phyloP scores from a whole-genome alignment of 2,329 filamentous ascomycete genomes.

The Huntiella moniliformis region DNA sequence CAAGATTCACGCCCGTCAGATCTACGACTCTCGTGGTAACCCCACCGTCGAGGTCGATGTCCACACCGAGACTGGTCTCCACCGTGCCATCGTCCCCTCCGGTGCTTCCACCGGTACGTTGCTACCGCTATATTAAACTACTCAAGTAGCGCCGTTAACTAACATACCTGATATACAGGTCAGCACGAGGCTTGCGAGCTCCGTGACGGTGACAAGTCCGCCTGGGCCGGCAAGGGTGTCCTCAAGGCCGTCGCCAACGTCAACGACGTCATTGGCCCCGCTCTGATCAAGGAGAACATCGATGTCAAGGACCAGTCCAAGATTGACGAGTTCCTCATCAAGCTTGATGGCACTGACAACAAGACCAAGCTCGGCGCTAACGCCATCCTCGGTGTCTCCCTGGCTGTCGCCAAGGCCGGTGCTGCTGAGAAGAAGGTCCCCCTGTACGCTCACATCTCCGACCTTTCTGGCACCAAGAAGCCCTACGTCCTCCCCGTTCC shows the following conservation, averaged over 20 bases:
- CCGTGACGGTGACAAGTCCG: slow-evolving; percentile 72
- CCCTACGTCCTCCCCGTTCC: slow-evolving; percentile 77
- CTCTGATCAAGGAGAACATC: slow-evolving; percentile 62
- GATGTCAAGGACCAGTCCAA: slow-evolving; percentile 76
- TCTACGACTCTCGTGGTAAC: slow-evolving; percentile 98
- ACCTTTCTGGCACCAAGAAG: slow-evolving; percentile 79
- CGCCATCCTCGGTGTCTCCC: slow-evolving; percentile 67
- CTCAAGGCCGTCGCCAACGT: slow-evolving; percentile 73
- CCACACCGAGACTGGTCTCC: slow-evolving; percentile 78
- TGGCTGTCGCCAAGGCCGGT: slow-evolving; percentile 75
- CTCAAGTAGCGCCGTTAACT: slow-evolving; percentile 12
- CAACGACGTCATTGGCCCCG: slow-evolving; percentile 62
- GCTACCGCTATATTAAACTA: slow-evolving; percentile 1
- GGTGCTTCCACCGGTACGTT: slow-evolving; percentile 73
- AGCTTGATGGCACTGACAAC: slow-evolving; percentile 68
- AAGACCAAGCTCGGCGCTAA: slow-evolving; percentile 81
- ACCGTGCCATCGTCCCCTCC: slow-evolving; percentile 85
- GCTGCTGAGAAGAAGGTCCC: slow-evolving; percentile 76
- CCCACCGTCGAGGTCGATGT: slow-evolving; percentile 94
- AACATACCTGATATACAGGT: slow-evolving; percentile 30
- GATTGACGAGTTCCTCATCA: slow-evolving; percentile 69
- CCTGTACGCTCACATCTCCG: slow-evolving; percentile 73
- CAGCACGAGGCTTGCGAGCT: slow-evolving; percentile 85
- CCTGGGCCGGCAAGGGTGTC: slow-evolving; percentile 79
- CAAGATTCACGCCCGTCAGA: slow-evolving; percentile 80